Percentiles rank a stretch among this genome's conserved stretches.
These are phyloP conservation scores for Akanthomyces dipterigenus DNA, from an alignment of 2,329 filamentous ascomycete genomes.

Conservation along the genomic window DNA sequence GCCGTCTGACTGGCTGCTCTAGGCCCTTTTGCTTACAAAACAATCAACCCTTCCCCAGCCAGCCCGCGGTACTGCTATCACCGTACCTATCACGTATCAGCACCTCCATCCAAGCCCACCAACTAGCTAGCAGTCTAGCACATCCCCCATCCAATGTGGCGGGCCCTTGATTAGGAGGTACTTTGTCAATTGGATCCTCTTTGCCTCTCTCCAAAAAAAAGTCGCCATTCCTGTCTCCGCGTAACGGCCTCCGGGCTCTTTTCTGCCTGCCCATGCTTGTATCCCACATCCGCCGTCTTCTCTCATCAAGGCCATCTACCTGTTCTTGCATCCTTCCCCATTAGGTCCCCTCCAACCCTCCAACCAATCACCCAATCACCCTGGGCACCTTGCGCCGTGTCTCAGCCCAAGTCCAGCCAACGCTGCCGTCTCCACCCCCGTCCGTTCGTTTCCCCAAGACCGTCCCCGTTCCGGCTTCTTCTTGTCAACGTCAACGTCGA, in stretches of 20 bases:
- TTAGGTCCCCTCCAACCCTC: not conserved
- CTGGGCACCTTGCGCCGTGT: not conserved
- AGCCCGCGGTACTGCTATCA: not conserved
- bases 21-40: not conserved
- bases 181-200: not conserved
- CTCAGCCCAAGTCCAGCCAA: not conserved
- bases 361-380: not conserved
- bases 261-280: not conserved
- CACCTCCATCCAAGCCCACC: not conserved
- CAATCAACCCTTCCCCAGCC: not conserved
- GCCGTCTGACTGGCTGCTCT: too few relatives aligned
- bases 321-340: not conserved
- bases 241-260: not conserved
- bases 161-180: not conserved
- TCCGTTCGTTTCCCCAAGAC: not conserved
- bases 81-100: not conserved
- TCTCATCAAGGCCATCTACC: not conserved
- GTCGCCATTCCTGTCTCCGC: not conserved
- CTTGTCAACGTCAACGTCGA: conserved; percentile 9
- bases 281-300: not conserved
- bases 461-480: not conserved
- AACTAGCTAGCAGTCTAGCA: not conserved
- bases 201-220: not conserved
- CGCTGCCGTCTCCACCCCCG: not conserved
- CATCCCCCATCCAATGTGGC: not conserved